A percentile compares a stretch with the other conserved stretches of the same genome.
These are phyloP conservation scores for Phlegmacium glaucopus DNA, from an alignment of 768 basidiomycete species.

Conservation along the genomic window DNA sequence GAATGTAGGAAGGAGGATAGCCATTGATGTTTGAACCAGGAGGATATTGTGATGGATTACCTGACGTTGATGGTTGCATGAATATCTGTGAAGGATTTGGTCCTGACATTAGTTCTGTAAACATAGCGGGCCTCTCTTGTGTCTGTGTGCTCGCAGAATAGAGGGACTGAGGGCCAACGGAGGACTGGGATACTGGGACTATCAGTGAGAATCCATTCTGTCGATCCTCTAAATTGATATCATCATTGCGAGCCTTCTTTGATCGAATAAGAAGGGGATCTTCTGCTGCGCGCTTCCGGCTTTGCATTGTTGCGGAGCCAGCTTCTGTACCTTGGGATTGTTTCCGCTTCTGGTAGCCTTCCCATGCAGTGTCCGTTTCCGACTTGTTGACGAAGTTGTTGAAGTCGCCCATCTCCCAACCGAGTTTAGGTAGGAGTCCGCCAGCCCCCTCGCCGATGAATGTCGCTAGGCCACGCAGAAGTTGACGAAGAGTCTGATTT, in stretches of 20 bases:
- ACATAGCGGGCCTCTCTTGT: slow-evolving; percentile 47
- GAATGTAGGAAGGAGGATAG: slow-evolving; percentile 49
- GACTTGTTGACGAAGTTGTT: slow-evolving; percentile 78
- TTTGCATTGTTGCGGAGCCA: slow-evolving; percentile 15
- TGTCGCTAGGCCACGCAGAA: slow-evolving; percentile 69
- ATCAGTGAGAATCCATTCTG: slow-evolving; percentile 55
- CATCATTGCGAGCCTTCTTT: slow-evolving; percentile 52
- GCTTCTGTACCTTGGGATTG: slow-evolving; percentile 27
- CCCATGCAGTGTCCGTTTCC: slow-evolving; percentile 93
- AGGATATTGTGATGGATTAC: slow-evolving; percentile 40
- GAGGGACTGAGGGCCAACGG: slow-evolving; percentile 34
- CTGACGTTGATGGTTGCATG: slow-evolving; percentile 41
- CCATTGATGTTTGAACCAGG: slow-evolving; percentile 34
- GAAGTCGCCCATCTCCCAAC: slow-evolving; percentile 77
- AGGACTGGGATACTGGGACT: slow-evolving; percentile 43
- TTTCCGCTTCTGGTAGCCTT: slow-evolving; percentile 79
- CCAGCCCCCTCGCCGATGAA: slow-evolving; percentile 90
- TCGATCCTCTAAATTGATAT: slow-evolving; percentile 34
- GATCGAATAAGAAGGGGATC: slow-evolving; percentile 32
- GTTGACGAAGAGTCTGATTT: slow-evolving; percentile 78
- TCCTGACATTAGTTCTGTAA: slow-evolving; percentile 58
- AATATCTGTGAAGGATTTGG: slow-evolving; percentile 60
- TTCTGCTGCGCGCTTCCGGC: slow-evolving; percentile 55
- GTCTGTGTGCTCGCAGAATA: slow-evolving; percentile 43
- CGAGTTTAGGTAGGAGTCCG: slow-evolving; percentile 72